A percentile compares a stretch with the other conserved stretches of the same genome.
Conservation (phyloP, 169 alveolate genomes). For the Neospora caninum region DNA sequence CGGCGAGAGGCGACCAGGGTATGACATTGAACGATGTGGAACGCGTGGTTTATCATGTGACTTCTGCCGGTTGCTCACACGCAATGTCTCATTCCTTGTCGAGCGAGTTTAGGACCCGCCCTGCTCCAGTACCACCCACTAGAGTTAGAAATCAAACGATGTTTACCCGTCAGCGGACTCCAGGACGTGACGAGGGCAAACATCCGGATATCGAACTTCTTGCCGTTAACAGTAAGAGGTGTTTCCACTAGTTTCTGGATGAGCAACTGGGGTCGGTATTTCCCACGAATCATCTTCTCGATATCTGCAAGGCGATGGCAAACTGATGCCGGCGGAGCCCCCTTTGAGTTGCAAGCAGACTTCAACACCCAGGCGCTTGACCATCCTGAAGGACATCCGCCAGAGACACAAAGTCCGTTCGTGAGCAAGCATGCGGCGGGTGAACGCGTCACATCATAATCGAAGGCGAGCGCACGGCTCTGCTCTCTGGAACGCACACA, state of each 20-base stretch:
- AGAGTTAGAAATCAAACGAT: too few species aligned
- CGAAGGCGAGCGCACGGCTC: too few species aligned
- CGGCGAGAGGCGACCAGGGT: too few species aligned
- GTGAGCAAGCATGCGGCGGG: too few species aligned
- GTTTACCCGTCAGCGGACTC: constrained; percentile 81
- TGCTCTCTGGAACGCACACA: too few species aligned
- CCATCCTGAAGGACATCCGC: not conserved
- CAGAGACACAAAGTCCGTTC: not conserved
- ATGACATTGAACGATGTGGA: too few species aligned
- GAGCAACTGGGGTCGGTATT: constrained; percentile 41
- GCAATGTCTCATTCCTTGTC: too few species aligned
- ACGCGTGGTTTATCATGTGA: too few species aligned
- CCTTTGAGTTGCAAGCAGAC: not conserved
- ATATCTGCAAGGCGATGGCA: constrained; percentile 3
- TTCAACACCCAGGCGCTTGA: not conserved
- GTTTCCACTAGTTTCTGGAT: constrained; percentile 82
- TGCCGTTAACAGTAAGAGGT: constrained; percentile 74
- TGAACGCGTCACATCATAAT: too few species aligned
- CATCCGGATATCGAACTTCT: constrained; percentile 85
- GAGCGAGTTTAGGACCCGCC: too few species aligned
- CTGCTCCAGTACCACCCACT: too few species aligned
- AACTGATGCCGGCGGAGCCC: not conserved
- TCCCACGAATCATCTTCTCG: not conserved
- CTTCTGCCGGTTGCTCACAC: too few species aligned
- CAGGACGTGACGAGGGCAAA: constrained; percentile 89